Evolutionary conservation across 495 filamentous ascomycete genomes (phyloP).

Genomic region (Apodospora peruviana): DNA sequence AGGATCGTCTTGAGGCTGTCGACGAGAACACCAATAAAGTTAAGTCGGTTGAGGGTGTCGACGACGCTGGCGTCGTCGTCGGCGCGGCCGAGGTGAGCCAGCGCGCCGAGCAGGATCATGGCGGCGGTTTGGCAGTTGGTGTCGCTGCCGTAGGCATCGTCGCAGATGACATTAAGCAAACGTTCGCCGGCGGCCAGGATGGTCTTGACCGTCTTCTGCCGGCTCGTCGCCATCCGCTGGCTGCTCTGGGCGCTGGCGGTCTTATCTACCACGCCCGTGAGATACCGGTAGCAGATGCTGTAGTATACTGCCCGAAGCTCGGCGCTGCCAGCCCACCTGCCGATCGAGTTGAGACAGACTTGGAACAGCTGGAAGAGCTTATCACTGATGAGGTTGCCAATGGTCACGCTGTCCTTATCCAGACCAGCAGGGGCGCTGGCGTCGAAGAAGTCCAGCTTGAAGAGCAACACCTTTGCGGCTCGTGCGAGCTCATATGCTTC

Average conservation of each 20-base stretch:
- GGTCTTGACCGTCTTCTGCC: conserved; percentile 62
- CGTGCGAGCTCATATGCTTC: conserved; percentile 70
- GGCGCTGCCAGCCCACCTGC: conserved; percentile 61
- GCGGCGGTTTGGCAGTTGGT: conserved; percentile 76
- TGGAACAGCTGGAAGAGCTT: conserved; percentile 89
- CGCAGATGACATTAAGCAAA: conserved; percentile 79
- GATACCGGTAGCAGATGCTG: conserved; percentile 78
- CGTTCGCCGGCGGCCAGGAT: conserved; percentile 72
- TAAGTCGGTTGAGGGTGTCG: conserved; percentile 73
- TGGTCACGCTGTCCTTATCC: conserved; percentile 40
- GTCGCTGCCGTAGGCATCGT: conserved; percentile 86
- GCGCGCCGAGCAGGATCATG: conserved; percentile 64
- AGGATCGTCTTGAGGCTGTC: conserved; percentile 73
- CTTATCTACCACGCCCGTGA: conserved; percentile 63
- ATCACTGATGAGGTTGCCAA: conserved; percentile 74
- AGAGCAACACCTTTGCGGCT: conserved; percentile 70
- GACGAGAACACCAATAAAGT: conserved; percentile 84
- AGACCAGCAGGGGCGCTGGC: conserved; percentile 36
- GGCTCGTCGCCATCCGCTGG: conserved; percentile 33
- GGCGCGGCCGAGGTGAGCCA: conserved; percentile 59
- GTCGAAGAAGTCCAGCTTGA: conserved; percentile 58
- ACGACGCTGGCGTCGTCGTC: conserved; percentile 57
- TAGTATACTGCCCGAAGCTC: conserved; percentile 78
- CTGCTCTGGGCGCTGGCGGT: conserved; percentile 9
- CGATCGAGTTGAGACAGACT: conserved; percentile 67